Evolutionary conservation across 148 eudicot genomes (phyloP), one percentile per base, ranked within the genome.

Genomic region (Dysphania ambrosioides): DNA sequence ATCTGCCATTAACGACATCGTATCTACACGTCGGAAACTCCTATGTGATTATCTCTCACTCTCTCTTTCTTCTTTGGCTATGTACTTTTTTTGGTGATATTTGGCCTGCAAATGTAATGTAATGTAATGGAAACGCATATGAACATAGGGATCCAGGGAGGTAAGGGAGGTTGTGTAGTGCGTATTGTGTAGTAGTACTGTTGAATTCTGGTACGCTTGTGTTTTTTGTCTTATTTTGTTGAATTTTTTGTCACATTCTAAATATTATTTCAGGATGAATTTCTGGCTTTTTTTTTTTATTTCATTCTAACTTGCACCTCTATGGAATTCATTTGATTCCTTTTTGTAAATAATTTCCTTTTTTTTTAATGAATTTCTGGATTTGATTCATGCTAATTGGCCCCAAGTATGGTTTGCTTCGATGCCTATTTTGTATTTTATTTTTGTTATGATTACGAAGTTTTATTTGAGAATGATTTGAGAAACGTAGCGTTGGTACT

Each of bases 11-110:
- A 75, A 79, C 57, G 61, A 66, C 69, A 75, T 60, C n/a, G 62
- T 59, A 27, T 57, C 75, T 35, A 81, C 85, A 30, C 86, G 86
- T 69, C 85, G 92, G 35, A 88, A 88, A 74, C 79, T 88, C 49
- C 84, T 88, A 1, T 72, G 92, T 88, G 86, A 76, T 59, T n/a
- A n/a, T n/a, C n/a, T 27, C 67, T 65, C 71, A 21, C 58, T 70
- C 41, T 26, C 66, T 71, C 15, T n/a, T n/a, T 16, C 67, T 61
- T 56, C 72, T 61, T 49, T 66, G 11, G 41, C 18, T 64, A 18
- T 23, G 51, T 44, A 59, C 32, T 51, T 34, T 44, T 36, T 55
- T 51, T 74, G 36, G 44, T 66, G 62, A 44, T 35, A 71, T 63
- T 3, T 63, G 64, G 19, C 36, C 62, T 71, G 76, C 6, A 56